A percentile compares a stretch with the other conserved stretches of the same genome.
Evolutionary conservation across 1,284 basidiomycete species (phyloP).

Genomic region (Bondarzewia mesenterica): DNA sequence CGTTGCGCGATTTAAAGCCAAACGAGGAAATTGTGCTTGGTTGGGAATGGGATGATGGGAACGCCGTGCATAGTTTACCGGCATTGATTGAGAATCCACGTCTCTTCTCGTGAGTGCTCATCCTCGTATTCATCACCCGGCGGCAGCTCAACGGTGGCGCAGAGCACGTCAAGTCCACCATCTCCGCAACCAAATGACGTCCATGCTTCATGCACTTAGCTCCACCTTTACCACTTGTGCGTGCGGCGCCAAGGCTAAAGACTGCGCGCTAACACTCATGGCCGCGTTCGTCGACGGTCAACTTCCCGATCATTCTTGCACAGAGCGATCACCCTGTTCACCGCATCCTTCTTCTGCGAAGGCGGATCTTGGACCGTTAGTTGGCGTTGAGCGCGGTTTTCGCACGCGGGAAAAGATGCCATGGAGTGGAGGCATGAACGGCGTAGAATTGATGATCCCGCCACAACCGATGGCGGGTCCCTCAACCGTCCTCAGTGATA

Average conservation of each 20-base stretch:
- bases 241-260: slow-evolving; percentile 51
- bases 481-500: slow-evolving; percentile 4
- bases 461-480: background rate
- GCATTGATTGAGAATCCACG: slow-evolving; percentile 54
- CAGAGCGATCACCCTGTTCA: background rate
- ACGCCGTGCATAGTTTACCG: slow-evolving; percentile 79
- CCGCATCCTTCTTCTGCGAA: slow-evolving; percentile 3
- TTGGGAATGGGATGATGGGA: slow-evolving; percentile 96
- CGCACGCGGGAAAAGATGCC: slow-evolving; percentile 45
- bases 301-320: slow-evolving; percentile 18
- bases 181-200: slow-evolving; percentile 57
- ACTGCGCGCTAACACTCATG: slow-evolving; percentile 65
- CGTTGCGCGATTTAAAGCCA: slow-evolving; percentile 65
- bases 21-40: slow-evolving; percentile 86
- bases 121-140: slow-evolving; percentile 14
- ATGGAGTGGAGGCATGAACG: slow-evolving; percentile 49
- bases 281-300: slow-evolving; percentile 51
- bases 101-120: slow-evolving; percentile 44
- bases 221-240: slow-evolving; percentile 76
- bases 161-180: slow-evolving; percentile 46
- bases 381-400: slow-evolving; percentile 65
- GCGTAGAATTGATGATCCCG: slow-evolving; percentile 43
- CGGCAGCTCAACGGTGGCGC: no score
- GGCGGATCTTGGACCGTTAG: slow-evolving; percentile 58
- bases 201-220: slow-evolving; percentile 65